Evolutionary conservation across 2,329 filamentous ascomycete genomes (phyloP).

Genomic region (Trichothecium sympodiale): DNA sequence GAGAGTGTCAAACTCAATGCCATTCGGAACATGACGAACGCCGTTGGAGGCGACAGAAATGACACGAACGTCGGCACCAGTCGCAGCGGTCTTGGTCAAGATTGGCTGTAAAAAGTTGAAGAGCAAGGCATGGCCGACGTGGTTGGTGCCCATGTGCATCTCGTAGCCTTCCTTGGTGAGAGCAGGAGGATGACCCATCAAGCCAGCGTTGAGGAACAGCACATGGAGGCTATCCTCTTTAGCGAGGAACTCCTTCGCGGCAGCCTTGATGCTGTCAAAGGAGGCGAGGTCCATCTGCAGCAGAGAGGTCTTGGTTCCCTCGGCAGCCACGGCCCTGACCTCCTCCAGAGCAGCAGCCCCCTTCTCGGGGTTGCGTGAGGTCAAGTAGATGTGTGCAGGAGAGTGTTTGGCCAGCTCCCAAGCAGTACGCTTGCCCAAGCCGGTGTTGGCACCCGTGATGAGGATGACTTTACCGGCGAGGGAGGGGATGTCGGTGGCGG

Average conservation of each 20-base stretch:
- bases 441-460: conserved; percentile 77
- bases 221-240: conserved; percentile 24
- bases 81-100: conserved; percentile 7
- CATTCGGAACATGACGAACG: conserved; percentile 3
- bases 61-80: background rate
- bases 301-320: conserved; percentile 7
- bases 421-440: conserved; percentile 48
- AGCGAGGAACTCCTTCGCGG: conserved; percentile 22
- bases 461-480: conserved; percentile 67
- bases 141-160: conserved; percentile 32
- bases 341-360: conserved; percentile 30
- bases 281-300: conserved; percentile 34
- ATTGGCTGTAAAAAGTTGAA: conserved; percentile 21
- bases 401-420: conserved; percentile 5
- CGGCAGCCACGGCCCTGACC: conserved; percentile 16
- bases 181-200: conserved; percentile 22
- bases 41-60: conserved; percentile 2
- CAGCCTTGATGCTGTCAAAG: conserved; percentile 26
- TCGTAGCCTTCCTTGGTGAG: conserved; percentile 32
- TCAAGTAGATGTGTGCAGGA: conserved; percentile 5
- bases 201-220: conserved; percentile 31
- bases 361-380: conserved; percentile 30
- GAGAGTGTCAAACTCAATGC: conserved; percentile 12
- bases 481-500: conserved; percentile 33
- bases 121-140: conserved; percentile 33